Evolutionary conservation across 176 grass and related monocot species (phyloP).

Genomic region (Triticum aestivum): DNA sequence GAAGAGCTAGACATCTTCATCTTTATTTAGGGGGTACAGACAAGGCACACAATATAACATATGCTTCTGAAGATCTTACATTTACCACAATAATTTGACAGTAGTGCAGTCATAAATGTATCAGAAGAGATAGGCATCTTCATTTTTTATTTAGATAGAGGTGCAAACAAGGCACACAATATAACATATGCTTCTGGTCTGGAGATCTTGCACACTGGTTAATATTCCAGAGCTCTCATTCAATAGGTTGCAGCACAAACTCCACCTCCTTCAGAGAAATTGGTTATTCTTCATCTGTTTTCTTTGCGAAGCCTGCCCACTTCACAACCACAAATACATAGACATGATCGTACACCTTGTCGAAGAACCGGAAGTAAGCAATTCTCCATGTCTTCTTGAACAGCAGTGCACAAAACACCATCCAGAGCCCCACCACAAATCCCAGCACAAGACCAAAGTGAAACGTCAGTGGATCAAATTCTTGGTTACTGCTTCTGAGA

Average conservation of each 20-base stretch:
- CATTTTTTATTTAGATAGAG: too few relatives aligned
- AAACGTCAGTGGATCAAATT: not conserved
- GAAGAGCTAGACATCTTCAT: too few relatives aligned
- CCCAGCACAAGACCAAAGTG: not conserved
- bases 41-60: too few relatives aligned
- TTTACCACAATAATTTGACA: too few relatives aligned
- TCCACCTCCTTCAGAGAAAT: not conserved
- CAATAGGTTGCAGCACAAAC: not conserved
- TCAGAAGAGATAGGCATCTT: too few relatives aligned
- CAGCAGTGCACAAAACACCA: constrained; percentile 17
- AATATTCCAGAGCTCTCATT: not conserved
- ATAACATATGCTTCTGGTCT: too few relatives aligned
- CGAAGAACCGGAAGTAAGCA: constrained; percentile 17
- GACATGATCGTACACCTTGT: not conserved
- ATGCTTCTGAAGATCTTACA: too few relatives aligned
- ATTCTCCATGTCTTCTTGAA: constrained; percentile 34
- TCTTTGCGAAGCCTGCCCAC: not conserved
- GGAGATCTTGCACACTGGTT: not conserved
- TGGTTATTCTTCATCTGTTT: not conserved
- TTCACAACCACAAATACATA: not conserved
- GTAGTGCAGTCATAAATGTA: too few relatives aligned
- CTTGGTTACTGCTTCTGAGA: too few relatives aligned
- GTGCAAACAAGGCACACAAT: too few relatives aligned
- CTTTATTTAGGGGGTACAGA: not conserved
- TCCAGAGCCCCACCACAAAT: constrained; percentile 31